Evolutionary conservation across 2,329 filamentous ascomycete species (phyloP).

Genomic region (Shiraia sp.): DNA sequence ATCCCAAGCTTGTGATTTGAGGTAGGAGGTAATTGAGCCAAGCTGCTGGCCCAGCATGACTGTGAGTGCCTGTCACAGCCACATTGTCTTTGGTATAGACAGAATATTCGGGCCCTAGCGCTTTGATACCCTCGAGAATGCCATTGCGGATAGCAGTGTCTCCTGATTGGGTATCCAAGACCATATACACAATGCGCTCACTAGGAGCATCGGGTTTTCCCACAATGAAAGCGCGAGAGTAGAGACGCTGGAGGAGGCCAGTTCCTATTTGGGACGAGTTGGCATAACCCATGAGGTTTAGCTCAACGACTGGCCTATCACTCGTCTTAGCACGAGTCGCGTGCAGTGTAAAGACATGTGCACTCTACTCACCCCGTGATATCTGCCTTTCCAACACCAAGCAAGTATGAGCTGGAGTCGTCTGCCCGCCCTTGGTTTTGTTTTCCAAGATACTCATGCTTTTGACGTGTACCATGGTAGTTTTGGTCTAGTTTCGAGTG

Average conservation of each 20-base stretch:
- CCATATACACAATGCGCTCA: conserved; percentile 82
- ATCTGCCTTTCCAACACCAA: conserved; percentile 73
- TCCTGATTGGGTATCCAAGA: conserved; percentile 84
- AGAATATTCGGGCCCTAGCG: conserved; percentile 71
- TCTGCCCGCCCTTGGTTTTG: conserved; percentile 29
- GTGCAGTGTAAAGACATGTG: too few relatives aligned
- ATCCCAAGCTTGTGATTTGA: conserved; percentile 86
- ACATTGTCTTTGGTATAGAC: conserved; percentile 80
- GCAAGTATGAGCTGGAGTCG: conserved; percentile 58
- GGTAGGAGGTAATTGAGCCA: conserved; percentile 95
- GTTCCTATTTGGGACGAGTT: conserved; percentile 80
- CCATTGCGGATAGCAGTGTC: conserved; percentile 87
- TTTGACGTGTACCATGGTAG: conserved; percentile 25
- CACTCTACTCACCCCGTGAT: conserved; percentile 63
- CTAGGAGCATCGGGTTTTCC: conserved; percentile 66
- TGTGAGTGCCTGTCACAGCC: conserved; percentile 90
- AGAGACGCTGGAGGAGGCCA: conserved; percentile 83
- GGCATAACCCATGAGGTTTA: conserved; percentile 92
- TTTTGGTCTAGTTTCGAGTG: conserved; percentile 32
- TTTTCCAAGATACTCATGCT: conserved; percentile 31
- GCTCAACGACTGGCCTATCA: conserved; percentile 76
- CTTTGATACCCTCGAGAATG: conserved; percentile 74
- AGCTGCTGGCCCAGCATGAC: conserved; percentile 85
- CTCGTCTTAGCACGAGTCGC: conserved; percentile 12
- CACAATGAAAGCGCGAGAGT: conserved; percentile 87